These are phyloP conservation scores for Coemansia sp. DNA, from an alignment of 192 early-diverging fungal genomes.

Conservation along the genomic window DNA sequence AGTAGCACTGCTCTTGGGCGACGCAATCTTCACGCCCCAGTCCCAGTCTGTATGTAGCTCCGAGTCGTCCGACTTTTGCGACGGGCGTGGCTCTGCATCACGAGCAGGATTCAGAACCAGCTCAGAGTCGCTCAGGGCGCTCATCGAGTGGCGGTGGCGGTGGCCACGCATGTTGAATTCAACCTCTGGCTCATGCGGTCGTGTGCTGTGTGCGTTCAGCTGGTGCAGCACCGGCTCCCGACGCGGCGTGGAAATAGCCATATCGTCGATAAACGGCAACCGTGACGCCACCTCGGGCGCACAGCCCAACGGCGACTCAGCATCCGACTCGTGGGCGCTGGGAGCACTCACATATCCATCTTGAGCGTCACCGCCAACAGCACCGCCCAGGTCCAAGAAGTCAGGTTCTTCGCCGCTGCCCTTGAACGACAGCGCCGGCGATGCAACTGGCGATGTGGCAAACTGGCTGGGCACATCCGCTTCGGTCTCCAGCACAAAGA, in stretches of 20 bases:
- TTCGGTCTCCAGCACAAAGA: conserved; percentile 94
- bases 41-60: conserved; percentile 47
- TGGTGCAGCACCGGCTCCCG: conserved; percentile 25
- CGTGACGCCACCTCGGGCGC: neutral
- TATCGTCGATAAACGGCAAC: conserved; percentile 27
- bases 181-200: neutral
- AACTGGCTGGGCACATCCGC: conserved; percentile 86
- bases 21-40: conserved; percentile 40
- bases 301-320: neutral
- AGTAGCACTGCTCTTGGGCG: neutral
- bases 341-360: conserved; percentile 70
- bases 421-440: conserved; percentile 51
- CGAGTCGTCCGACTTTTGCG: neutral
- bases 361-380: conserved; percentile 5
- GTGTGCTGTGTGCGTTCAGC: neutral
- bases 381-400: conserved; percentile 45
- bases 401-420: conserved; percentile 29
- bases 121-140: conserved; percentile 43
- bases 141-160: conserved; percentile 13
- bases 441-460: conserved; percentile 87
- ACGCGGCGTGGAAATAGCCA: conserved; percentile 15
- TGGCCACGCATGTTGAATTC: neutral
- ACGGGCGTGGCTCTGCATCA: neutral
- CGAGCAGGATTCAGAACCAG: conserved; percentile 2
- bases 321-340: conserved; percentile 60